phyloP scores from a whole-genome alignment of 192 early-diverging fungal genomes.

The Pilobolus umbonatus region DNA sequence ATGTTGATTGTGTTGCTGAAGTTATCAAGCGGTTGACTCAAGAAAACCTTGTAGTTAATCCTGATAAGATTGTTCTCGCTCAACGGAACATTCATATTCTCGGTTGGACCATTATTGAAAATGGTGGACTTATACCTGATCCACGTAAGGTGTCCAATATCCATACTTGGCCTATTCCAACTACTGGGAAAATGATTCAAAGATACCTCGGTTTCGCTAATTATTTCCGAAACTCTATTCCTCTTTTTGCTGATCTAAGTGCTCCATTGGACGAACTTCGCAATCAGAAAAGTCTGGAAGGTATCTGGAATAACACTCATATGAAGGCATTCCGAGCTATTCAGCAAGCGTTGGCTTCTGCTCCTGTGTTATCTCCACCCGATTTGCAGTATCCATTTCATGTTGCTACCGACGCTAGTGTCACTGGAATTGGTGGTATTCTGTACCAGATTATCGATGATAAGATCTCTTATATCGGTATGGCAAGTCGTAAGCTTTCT shows the following conservation, averaged over 20 bases:
- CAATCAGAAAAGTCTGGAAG: background rate
- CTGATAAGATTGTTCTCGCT: constrained; percentile 15
- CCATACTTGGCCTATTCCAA: constrained; percentile 6
- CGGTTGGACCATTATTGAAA: background rate
- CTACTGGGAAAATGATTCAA: constrained; percentile 26
- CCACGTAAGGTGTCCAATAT: constrained; percentile 23
- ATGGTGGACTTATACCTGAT: constrained; percentile 16
- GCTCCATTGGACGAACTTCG: constrained; percentile 22
- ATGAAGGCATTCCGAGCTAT: background rate
- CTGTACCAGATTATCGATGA: constrained; percentile 23
- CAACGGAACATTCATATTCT: constrained; percentile 17
- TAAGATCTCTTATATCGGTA: background rate
- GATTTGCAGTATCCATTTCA: constrained; percentile 19
- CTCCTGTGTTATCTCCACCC: constrained; percentile 22
- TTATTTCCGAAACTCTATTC: constrained; percentile 26
- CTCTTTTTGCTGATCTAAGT: constrained; percentile 7
- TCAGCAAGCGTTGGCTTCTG: background rate
- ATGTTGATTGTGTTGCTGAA: background rate
- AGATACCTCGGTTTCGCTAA: constrained; percentile 22
- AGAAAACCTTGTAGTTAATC: background rate
- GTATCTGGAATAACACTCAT: background rate
- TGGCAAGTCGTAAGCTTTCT: background rate
- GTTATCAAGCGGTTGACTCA: too few species aligned
- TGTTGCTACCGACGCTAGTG: constrained; percentile 34
- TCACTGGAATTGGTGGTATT: constrained; percentile 31